phyloP scores from a whole-genome alignment of 306 rosid species.

The Erythrophleum fordii region DNA sequence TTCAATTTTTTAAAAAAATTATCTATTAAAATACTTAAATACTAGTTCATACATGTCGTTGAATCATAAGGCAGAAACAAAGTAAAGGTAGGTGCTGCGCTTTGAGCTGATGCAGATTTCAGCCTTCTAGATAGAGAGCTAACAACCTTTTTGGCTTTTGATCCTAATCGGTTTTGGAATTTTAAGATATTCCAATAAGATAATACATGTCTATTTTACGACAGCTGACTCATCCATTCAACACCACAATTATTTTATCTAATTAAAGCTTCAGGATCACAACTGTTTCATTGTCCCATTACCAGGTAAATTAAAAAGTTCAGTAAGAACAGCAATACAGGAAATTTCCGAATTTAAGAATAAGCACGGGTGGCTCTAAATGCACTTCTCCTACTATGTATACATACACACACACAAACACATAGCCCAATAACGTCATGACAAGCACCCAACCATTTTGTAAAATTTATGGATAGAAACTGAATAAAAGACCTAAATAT shows the following conservation, averaged over 20 bases:
- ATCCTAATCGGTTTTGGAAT: background rate
- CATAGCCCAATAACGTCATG: slow-evolving; percentile 28
- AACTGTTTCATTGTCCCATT: slow-evolving; percentile 46
- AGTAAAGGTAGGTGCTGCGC: background rate
- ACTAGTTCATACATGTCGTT: background rate
- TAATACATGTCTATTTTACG: slow-evolving; percentile 31
- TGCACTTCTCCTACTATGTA: slow-evolving; percentile 35
- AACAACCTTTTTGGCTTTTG: background rate
- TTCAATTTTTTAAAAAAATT: background rate
- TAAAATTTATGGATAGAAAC: slow-evolving; percentile 9
- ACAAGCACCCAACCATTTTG: slow-evolving; percentile 31
- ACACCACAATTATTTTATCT: slow-evolving; percentile 42
- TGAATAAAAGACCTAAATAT: slow-evolving; percentile 31
- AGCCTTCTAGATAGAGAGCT: background rate
- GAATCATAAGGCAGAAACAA: background rate
- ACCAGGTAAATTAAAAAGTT: slow-evolving; percentile 8
- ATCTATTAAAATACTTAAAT: background rate
- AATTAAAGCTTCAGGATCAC: slow-evolving; percentile 40
- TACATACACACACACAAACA: too few relatives aligned
- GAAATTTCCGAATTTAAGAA: slow-evolving; percentile 43
- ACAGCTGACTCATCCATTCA: slow-evolving; percentile 59
- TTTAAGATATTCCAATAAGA: slow-evolving; percentile 29
- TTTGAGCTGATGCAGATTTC: background rate
- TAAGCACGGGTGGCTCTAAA: slow-evolving; percentile 37
- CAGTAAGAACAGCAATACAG: background rate